Evolutionary conservation across 1,139 yeast species (phyloP), one percentile per base, ranked within the genome.

Genomic region (Pichia sp.): DNA sequence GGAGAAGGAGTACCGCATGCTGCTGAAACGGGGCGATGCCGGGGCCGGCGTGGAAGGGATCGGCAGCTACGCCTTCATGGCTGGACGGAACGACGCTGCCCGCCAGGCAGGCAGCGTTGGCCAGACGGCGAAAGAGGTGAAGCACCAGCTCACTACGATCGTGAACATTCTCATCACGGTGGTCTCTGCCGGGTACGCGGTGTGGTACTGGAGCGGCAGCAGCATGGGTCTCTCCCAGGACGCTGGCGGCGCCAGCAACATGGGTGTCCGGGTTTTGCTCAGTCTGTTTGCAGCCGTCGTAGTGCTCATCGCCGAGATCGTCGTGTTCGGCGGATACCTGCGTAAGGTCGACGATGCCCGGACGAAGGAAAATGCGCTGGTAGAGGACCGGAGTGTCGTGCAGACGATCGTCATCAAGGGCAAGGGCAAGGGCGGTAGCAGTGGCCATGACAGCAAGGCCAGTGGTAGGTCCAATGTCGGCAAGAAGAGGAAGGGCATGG

Each of bases 161-260:
- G 70, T 90, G 56, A 93, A 93, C 65, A 79, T 93, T 16, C 63
- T 87, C 8, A 72, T 93, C 10, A 87, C 96, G 55, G 95, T 88
- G 1, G 82, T 71, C 0, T 89, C 97, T 40, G 97, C 90, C 3
- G 87, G 83, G 0, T 87, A 84, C 70, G 98, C 98, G 0, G 77
- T 87, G 3, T 93, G 98, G 98, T 87, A 88, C 66, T 92, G 97
- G 97, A 80, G 96, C 0, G 83, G 79, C 3, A 69, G 83, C 2
- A 81, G 88, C 13, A 71, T 74, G 59, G 71, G 75, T 29, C 72
- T 86, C 5, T 19, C 34, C 59, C 72, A 77, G 7, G 19, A n/a
- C 6, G 42, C 16, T 3, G 40, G 49, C n/a, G 23, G 40, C 5
- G 23, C 41, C 30, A 48, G 50, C 5, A 41, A 76, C 38, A 72